Conservation (phyloP, 163 green algal genomes). For the Chlorella variabilis region DNA sequence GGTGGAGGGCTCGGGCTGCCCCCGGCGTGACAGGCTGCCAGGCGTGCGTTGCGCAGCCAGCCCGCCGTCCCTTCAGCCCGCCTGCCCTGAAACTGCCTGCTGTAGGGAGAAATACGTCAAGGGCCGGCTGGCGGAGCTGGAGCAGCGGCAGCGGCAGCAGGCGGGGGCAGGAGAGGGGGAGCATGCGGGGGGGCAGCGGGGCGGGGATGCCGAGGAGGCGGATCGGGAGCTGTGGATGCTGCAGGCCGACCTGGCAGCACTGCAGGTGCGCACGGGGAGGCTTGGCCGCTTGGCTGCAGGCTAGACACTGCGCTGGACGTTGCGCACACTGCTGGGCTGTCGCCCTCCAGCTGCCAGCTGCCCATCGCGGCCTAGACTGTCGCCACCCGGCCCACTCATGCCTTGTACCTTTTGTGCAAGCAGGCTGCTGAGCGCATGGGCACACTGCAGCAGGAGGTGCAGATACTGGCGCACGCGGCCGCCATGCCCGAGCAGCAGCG, state of each 20-base stretch:
- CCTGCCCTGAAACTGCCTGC: too few relatives aligned
- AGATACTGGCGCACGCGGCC: slow-evolving; percentile 37
- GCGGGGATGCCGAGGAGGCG: slow-evolving; percentile 64
- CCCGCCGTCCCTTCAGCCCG: too few relatives aligned
- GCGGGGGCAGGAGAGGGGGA: background rate
- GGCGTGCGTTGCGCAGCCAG: too few relatives aligned
- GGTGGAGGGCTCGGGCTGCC: too few relatives aligned
- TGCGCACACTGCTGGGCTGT: background rate
- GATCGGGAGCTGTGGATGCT: slow-evolving; percentile 64
- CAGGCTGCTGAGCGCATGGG: slow-evolving; percentile 30
- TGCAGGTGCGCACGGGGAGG: slow-evolving; percentile 43
- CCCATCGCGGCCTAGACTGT: too few relatives aligned
- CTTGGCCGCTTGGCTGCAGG: too few relatives aligned
- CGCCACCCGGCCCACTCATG: too few relatives aligned
- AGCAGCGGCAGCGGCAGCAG: slow-evolving; percentile 8
- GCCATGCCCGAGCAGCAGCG: slow-evolving; percentile 36
- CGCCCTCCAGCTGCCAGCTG: background rate
- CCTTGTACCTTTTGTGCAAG: background rate
- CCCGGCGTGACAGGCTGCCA: too few relatives aligned
- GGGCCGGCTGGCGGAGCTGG: slow-evolving; percentile 22
- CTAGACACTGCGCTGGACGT: too few relatives aligned
- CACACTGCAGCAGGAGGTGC: slow-evolving; percentile 38
- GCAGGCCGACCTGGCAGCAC: slow-evolving; percentile 51
- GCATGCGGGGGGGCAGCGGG: background rate
- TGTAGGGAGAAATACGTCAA: slow-evolving; percentile 36